Evolutionary conservation across 2,329 filamentous ascomycete species (phyloP).

Genomic region (Penicillium carneum): DNA sequence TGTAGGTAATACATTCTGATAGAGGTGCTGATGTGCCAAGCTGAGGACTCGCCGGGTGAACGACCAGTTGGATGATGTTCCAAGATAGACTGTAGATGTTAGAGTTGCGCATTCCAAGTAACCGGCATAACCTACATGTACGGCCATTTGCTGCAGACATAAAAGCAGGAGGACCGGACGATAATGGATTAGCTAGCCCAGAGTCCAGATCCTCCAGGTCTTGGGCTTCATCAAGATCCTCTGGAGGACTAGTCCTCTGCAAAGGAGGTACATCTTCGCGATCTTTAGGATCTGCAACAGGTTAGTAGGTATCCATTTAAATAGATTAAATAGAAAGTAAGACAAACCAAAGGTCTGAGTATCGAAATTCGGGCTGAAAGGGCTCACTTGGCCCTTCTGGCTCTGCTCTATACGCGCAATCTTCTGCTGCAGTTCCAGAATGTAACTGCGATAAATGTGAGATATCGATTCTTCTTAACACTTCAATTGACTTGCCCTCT

Average conservation of each 20-base stretch:
- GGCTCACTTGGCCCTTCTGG: conserved; percentile 26
- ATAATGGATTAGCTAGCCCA: conserved; percentile 55
- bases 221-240: conserved; percentile 25
- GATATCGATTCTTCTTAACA: conserved; percentile 1
- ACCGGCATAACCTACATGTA: conserved; percentile 48
- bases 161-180: conserved; percentile 52
- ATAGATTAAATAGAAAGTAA: not conserved
- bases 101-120: conserved; percentile 2
- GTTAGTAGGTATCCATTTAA: conserved; percentile 9
- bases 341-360: conserved; percentile 26
- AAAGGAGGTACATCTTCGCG: conserved; percentile 30
- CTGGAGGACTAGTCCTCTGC: conserved; percentile 23
- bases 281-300: conserved; percentile 27
- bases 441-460: conserved; percentile 38
- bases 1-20: conserved; percentile 49
- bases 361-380: conserved; percentile 31
- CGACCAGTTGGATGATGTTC: conserved; percentile 37
- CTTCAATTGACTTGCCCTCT: conserved; percentile 47
- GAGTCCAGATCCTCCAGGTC: conserved; percentile 42
- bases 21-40: conserved; percentile 34
- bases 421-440: conserved; percentile 49
- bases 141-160: conserved; percentile 53
- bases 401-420: conserved; percentile 33
- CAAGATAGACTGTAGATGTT: conserved; percentile 38
- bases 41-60: conserved; percentile 35